These are phyloP conservation scores for Eucalyptus lansdowneana DNA, from an alignment of 345 rosid genomes.

Conservation along the genomic window DNA sequence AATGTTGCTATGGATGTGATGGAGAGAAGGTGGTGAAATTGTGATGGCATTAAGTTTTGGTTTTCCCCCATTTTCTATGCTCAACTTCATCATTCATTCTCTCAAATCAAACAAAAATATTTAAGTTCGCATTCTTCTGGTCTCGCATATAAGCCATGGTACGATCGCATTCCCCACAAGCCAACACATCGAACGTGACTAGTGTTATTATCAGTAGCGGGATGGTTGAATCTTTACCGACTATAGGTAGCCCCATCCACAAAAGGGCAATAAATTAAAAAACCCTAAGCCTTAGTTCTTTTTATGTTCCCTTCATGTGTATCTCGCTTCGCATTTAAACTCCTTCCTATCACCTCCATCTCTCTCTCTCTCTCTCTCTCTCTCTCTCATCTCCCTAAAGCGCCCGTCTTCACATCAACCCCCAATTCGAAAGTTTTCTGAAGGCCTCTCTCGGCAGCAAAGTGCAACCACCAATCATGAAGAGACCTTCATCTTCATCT, in stretches of 20 bases:
- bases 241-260: not conserved
- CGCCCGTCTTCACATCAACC: not conserved
- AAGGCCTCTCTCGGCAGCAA: not conserved
- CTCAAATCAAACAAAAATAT: not conserved
- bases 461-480: not conserved
- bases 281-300: not conserved
- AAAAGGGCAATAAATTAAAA: not conserved
- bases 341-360: not conserved
- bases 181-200: conserved; percentile 11
- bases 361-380: not conserved
- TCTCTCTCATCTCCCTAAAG: not conserved
- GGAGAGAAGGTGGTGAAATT: not conserved
- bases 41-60: not conserved
- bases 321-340: conserved; percentile 25
- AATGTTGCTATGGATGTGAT: not conserved
- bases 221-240: not conserved
- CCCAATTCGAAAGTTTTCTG: not conserved
- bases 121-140: not conserved
- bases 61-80: not conserved
- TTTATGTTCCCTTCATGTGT: conserved; percentile 20
- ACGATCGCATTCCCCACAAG: not conserved
- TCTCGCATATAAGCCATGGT: not conserved
- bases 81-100: not conserved
- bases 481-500: not conserved
- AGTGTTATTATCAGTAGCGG: not conserved